Percentiles rank a stretch among this genome's conserved stretches.
These are phyloP conservation scores for Dioszegia aurantiaca DNA, from an alignment of 768 basidiomycete species.

Conservation along the genomic window DNA sequence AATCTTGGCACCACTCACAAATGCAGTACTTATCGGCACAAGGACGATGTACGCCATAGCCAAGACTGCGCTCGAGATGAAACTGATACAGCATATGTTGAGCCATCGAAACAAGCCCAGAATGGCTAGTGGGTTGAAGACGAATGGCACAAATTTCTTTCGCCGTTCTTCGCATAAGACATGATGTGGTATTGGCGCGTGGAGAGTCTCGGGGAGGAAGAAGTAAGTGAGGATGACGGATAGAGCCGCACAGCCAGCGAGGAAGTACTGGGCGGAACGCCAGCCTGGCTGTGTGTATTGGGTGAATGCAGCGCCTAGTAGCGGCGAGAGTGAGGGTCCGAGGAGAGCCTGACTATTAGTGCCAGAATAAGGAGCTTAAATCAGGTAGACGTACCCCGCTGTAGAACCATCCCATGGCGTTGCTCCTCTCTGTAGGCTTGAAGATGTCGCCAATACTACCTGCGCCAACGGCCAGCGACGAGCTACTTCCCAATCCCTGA, in stretches of 20 bases:
- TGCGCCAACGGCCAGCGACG: conserved; percentile 59
- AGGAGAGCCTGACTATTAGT: conserved; percentile 20
- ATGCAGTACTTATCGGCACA: conserved; percentile 30
- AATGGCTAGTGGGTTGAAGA: conserved; percentile 47
- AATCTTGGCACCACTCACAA: conserved; percentile 28
- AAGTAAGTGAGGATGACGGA: conserved; percentile 36
- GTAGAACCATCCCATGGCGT: conserved; percentile 46
- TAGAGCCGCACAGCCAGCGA: conserved; percentile 34
- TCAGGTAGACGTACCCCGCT: conserved; percentile 29
- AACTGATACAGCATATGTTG: conserved; percentile 40
- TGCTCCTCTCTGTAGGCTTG: conserved; percentile 43
- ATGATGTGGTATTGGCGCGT: conserved; percentile 46
- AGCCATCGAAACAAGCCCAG: conserved; percentile 43
- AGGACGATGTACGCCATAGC: conserved; percentile 41
- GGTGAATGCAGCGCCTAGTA: conserved; percentile 44
- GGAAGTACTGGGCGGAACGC: conserved; percentile 39
- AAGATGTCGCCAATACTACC: conserved; percentile 55
- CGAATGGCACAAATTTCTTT: conserved; percentile 47
- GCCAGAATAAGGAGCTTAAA: no score
- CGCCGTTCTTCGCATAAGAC: conserved; percentile 25
- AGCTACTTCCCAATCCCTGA: conserved; percentile 60
- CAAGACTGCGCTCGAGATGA: conserved; percentile 41
- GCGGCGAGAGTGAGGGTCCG: conserved; percentile 38
- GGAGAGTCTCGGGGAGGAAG: conserved; percentile 49
- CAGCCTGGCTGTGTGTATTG: conserved; percentile 44